phyloP scores from a whole-genome alignment of 2,329 filamentous ascomycete species.

The Thermoascus crustaceus region DNA sequence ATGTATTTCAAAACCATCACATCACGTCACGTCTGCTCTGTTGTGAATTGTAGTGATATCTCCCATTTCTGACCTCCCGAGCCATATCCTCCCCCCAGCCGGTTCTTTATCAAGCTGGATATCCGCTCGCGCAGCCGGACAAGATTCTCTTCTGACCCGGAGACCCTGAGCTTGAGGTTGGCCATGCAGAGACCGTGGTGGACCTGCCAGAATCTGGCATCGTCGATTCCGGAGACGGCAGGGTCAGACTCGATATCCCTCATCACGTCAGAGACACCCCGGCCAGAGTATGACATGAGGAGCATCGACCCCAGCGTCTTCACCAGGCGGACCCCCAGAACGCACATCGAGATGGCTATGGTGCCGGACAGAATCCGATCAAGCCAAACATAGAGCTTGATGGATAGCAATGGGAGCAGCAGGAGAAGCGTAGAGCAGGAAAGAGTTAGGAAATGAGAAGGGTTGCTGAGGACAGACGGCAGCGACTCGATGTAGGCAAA shows the following conservation, averaged over 20 bases:
- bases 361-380: conserved; percentile 73
- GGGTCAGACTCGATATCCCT: conserved; percentile 77
- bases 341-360: conserved; percentile 82
- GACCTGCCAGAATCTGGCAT: conserved; percentile 96
- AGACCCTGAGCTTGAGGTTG: conserved; percentile 72
- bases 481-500: conserved; percentile 74
- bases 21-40: conserved; percentile 37
- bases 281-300: conserved; percentile 73
- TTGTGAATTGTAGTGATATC: conserved; percentile 72
- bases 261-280: conserved; percentile 63
- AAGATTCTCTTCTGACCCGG: conserved; percentile 63
- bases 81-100: conserved; percentile 81
- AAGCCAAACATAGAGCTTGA: conserved; percentile 73
- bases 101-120: conserved; percentile 69
- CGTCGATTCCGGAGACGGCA: conserved; percentile 67
- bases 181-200: conserved; percentile 97
- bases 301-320: conserved; percentile 87
- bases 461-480: conserved; percentile 83
- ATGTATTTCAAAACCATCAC: background rate
- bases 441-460: conserved; percentile 87
- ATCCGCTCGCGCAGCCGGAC: conserved; percentile 68
- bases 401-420: conserved; percentile 69
- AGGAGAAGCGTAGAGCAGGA: conserved; percentile 76
- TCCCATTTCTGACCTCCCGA: conserved; percentile 79
- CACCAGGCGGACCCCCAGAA: conserved; percentile 73